Evolutionary conservation across 345 rosid genomes (phyloP).

Genomic region (Linum usitatissimum): DNA sequence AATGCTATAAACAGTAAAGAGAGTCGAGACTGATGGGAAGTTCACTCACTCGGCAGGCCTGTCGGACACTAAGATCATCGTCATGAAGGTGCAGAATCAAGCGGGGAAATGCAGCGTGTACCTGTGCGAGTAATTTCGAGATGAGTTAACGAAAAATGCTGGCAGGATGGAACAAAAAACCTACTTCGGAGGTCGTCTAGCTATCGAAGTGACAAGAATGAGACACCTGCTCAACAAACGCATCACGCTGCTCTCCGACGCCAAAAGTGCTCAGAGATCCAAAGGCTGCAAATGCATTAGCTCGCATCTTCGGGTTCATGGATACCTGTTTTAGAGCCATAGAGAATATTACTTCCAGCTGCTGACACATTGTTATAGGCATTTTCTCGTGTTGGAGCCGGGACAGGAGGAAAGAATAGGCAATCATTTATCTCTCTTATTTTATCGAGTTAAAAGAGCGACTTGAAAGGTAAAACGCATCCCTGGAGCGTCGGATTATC

Average conservation of each 20-base stretch:
- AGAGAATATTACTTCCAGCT: not conserved
- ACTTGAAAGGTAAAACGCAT: not conserved
- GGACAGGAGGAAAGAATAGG: not conserved
- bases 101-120: conserved; percentile 73
- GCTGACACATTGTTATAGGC: not conserved
- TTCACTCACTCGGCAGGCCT: conserved; percentile 73
- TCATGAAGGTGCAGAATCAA: conserved; percentile 75
- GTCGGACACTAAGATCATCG: conserved; percentile 61
- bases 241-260: conserved; percentile 50
- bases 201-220: not conserved
- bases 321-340: conserved; percentile 32
- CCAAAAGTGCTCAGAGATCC: conserved; percentile 76
- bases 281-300: conserved; percentile 78
- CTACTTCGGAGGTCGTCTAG: not conserved
- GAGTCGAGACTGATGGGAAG: conserved; percentile 1
- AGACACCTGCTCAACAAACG: conserved; percentile 83
- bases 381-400: not conserved
- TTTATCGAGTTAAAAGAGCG: not conserved
- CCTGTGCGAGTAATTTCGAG: conserved; percentile 33
- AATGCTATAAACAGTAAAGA: conserved; percentile 10
- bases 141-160: conserved; percentile 5
- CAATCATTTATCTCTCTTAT: not conserved
- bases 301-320: conserved; percentile 77
- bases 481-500: not conserved
- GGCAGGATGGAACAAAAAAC: not conserved